Percentiles rank a stretch among this genome's conserved stretches.
These are phyloP conservation scores for Talaromyces islandicus DNA, from an alignment of 2,329 filamentous ascomycete species.

Conservation along the genomic window DNA sequence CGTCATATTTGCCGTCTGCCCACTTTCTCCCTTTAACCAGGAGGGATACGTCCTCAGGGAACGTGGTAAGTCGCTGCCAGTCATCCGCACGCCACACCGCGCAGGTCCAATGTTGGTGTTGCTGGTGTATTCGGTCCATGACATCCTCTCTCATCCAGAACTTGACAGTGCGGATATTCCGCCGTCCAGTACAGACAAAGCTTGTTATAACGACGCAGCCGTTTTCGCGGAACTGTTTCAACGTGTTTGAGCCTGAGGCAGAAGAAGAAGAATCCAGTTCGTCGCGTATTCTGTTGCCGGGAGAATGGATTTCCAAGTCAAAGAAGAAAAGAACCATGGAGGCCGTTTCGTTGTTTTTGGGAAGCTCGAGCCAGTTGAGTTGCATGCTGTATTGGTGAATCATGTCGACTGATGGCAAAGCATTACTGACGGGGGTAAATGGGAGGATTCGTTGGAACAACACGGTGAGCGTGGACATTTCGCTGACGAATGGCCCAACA, in stretches of 20 bases:
- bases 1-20: background rate
- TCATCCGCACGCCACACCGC: background rate
- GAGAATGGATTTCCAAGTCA: background rate
- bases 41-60: background rate
- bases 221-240: constrained; percentile 1
- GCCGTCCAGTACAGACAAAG: background rate
- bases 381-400: constrained; percentile 6
- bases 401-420: background rate
- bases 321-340: constrained; percentile 2
- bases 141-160: constrained; percentile 12
- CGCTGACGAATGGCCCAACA: constrained; percentile 3
- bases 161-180: background rate
- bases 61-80: background rate
- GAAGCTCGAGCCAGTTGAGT: background rate
- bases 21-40: background rate
- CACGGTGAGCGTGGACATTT: constrained; percentile 4
- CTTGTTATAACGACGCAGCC: constrained; percentile 5
- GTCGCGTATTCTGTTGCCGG: background rate
- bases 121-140: background rate
- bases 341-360: background rate
- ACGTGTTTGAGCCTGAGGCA: background rate
- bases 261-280: background rate
- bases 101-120: constrained; percentile 2
- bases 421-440: background rate
- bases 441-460: constrained; percentile 11